These are phyloP conservation scores for Catunica adiposa DNA, from an alignment of 2,329 filamentous ascomycete species.

Conservation along the genomic window DNA sequence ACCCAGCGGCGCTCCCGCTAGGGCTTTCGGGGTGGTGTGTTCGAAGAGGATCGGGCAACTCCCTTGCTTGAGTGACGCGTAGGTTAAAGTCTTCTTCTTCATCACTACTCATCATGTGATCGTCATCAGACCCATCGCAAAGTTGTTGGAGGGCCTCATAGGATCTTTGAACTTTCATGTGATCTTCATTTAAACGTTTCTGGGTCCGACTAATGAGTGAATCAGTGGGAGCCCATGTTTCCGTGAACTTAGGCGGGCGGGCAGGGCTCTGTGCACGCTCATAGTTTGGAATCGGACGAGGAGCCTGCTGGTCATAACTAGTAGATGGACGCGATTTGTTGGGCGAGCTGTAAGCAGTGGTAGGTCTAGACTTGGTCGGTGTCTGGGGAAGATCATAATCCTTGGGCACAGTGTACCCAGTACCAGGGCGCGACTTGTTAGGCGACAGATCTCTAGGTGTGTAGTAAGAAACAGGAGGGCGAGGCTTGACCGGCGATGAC, in stretches of 20 bases:
- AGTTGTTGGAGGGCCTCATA: slow-evolving; percentile 33
- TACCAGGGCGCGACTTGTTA: slow-evolving; percentile 17
- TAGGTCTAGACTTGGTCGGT: slow-evolving; percentile 13
- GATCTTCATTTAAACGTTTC: slow-evolving; percentile 28
- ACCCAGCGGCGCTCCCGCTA: background rate
- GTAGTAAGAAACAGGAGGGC: slow-evolving; percentile 6
- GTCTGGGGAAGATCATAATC: background rate
- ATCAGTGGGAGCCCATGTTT: slow-evolving; percentile 38
- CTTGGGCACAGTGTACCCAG: slow-evolving; percentile 13
- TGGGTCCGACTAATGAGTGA: slow-evolving; percentile 38
- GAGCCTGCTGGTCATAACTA: background rate
- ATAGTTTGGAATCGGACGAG: slow-evolving; percentile 1
- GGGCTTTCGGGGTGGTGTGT: slow-evolving; percentile 13
- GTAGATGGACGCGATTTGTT: slow-evolving; percentile 10
- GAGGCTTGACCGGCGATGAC: slow-evolving; percentile 12
- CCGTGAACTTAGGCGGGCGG: slow-evolving; percentile 33
- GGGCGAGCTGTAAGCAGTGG: slow-evolving; percentile 6
- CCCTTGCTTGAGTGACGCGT: slow-evolving; percentile 28
- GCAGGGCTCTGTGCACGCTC: slow-evolving; percentile 15
- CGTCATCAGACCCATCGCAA: slow-evolving; percentile 29
- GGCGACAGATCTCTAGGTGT: slow-evolving; percentile 6
- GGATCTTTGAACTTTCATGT: slow-evolving; percentile 21
- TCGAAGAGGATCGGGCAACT: background rate
- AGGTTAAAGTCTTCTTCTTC: slow-evolving; percentile 19
- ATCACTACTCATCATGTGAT: slow-evolving; percentile 19